Evolutionary conservation across 495 filamentous ascomycete genomes (phyloP).

Genomic region (Tirmania nivea): DNA sequence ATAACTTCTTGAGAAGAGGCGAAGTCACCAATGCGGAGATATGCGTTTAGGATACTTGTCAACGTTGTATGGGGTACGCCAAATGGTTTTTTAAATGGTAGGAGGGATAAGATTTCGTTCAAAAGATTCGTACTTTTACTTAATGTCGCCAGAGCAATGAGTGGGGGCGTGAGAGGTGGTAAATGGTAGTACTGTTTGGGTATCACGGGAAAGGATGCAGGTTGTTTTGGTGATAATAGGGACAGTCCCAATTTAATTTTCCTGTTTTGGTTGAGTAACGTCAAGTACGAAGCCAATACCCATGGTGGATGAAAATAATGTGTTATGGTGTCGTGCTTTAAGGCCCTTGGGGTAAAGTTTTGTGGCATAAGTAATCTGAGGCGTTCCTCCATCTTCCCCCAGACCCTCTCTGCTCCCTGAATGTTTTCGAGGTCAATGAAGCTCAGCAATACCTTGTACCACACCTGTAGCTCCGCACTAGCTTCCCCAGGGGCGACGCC

Average conservation of each 20-base stretch:
- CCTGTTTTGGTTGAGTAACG: conserved; percentile 1
- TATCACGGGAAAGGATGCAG: not conserved
- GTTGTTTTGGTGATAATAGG: not conserved
- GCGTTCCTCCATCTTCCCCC: not conserved
- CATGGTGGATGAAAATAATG: not conserved
- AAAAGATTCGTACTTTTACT: not conserved
- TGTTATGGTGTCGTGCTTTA: not conserved
- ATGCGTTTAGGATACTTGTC: conserved; percentile 9
- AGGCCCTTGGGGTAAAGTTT: not conserved
- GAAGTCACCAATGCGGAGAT: conserved; percentile 5
- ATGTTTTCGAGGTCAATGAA: not conserved
- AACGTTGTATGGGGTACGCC: conserved; percentile 1
- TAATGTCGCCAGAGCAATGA: conserved; percentile 6
- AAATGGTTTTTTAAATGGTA: not conserved
- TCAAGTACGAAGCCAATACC: conserved; percentile 2
- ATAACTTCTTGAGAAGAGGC: conserved; percentile 2
- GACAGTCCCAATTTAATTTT: conserved; percentile 4
- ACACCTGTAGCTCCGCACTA: not conserved
- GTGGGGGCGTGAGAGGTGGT: conserved; percentile 1
- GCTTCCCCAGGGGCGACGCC: not conserved
- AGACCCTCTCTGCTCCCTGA: not conserved
- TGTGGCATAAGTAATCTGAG: not conserved
- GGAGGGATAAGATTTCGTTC: not conserved
- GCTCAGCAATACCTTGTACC: not conserved
- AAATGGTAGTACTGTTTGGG: not conserved